Conservation (phyloP, 176 grass and related monocot species). For the Carex myosuroides region DNA sequence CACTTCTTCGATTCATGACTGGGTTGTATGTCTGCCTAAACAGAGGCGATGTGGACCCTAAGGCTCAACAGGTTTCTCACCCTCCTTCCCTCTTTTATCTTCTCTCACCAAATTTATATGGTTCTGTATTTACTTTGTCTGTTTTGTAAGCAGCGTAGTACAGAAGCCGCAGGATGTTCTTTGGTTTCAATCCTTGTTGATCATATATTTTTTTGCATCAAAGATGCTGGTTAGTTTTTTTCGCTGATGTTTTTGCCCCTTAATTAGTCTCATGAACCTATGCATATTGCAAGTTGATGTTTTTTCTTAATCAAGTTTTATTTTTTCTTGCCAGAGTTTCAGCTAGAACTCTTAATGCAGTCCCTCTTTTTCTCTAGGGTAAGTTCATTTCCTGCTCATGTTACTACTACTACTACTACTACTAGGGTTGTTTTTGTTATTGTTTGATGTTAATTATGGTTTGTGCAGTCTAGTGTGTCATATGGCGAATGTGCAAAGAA, state of each 20-base stretch:
- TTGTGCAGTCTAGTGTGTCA: conserved; percentile 74
- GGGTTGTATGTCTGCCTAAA: conserved; percentile 83
- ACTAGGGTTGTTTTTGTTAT: not conserved
- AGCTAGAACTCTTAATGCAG: conserved; percentile 97
- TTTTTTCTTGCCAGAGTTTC: conserved; percentile 65
- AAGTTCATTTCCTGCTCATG: conserved; percentile 17
- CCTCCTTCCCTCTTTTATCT: not conserved
- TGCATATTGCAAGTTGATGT: conserved; percentile 10
- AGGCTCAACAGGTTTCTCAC: conserved; percentile 66
- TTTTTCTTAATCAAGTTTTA: conserved; percentile 30
- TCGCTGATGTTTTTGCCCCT: not conserved
- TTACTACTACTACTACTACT: not conserved
- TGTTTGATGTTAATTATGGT: conserved; percentile 7
- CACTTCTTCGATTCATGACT: conserved; percentile 95
- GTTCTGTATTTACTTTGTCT: conserved; percentile 6
- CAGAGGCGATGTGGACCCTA: conserved; percentile 90
- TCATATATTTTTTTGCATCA: conserved; percentile 98
- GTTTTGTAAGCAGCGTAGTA: conserved; percentile 43
- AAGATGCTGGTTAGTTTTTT: conserved; percentile 75
- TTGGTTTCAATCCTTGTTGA: conserved; percentile 95
- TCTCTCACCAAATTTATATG: not conserved
- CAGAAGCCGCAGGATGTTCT: conserved; percentile 90
- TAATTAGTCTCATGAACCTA: not conserved
- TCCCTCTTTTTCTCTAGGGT: conserved; percentile 96
- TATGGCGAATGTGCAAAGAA: conserved; percentile 73